Conservation (phyloP, 2,329 filamentous ascomycete genomes). For the Kalmusia sp. region DNA sequence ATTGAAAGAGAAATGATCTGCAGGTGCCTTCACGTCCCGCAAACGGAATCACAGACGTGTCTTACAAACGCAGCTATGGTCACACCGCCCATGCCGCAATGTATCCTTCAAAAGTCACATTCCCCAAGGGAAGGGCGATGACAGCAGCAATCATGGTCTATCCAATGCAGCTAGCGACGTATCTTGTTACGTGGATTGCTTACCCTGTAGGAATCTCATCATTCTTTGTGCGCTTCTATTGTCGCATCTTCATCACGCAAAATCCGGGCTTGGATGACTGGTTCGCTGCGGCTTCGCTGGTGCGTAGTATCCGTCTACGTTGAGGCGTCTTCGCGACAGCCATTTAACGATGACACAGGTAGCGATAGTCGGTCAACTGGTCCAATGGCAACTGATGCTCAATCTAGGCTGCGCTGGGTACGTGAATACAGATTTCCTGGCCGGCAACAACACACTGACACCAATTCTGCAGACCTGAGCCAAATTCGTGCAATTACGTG, state of each 20-base stretch:
- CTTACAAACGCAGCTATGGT: no score
- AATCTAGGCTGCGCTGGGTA: neutral
- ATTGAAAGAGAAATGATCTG: no score
- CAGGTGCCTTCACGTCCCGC: no score
- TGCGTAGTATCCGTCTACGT: slow-evolving; percentile 13
- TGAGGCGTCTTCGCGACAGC: no score
- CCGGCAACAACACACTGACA: neutral
- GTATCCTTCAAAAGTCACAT: no score
- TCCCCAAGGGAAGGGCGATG: no score
- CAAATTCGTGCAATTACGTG: neutral
- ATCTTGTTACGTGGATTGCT: slow-evolving; percentile 9
- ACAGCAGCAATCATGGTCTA: neutral
- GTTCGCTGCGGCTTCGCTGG: no score
- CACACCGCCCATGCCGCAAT: no score
- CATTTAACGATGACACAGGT: neutral
- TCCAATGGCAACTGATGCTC: no score
- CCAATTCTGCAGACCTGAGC: no score
- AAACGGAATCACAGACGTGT: no score
- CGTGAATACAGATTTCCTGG: neutral
- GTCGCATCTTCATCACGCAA: slow-evolving; percentile 5
- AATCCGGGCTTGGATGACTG: slow-evolving; percentile 12
- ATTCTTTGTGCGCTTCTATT: slow-evolving; percentile 9
- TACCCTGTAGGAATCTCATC: slow-evolving; percentile 5
- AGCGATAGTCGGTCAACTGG: no score
- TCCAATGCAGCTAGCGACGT: slow-evolving; percentile 4